A percentile compares a stretch with the other conserved stretches of the same genome.
Conservation (phyloP, 805 yeast species). For the Metschnikowia lachancei region DNA sequence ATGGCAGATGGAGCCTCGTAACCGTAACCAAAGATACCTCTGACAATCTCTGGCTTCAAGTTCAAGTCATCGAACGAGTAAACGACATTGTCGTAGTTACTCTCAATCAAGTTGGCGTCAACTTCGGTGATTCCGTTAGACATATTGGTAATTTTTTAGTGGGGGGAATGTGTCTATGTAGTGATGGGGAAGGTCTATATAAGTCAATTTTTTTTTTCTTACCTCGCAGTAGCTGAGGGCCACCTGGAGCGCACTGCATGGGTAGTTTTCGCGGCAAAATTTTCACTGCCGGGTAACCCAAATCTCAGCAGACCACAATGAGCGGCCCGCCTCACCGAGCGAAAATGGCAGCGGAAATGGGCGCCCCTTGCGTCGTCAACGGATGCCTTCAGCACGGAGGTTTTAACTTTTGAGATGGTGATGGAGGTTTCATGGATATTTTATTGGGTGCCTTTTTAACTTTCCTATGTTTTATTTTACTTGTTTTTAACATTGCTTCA, state of each 20-base stretch:
- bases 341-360: too few relatives aligned
- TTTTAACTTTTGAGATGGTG: too few relatives aligned
- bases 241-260: slow-evolving; percentile 11
- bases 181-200: slow-evolving; percentile 5
- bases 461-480: too few relatives aligned
- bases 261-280: slow-evolving; percentile 14
- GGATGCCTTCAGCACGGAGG: too few relatives aligned
- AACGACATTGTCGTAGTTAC: slow-evolving; percentile 92
- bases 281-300: slow-evolving; percentile 23
- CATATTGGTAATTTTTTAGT: slow-evolving; percentile 33
- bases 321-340: neutral
- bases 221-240: slow-evolving; percentile 7
- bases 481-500: too few relatives aligned
- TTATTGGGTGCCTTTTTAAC: too few relatives aligned
- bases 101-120: slow-evolving; percentile 79
- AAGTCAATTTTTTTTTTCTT: slow-evolving; percentile 14
- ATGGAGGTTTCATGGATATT: too few relatives aligned
- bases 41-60: slow-evolving; percentile 67
- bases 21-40: slow-evolving; percentile 78
- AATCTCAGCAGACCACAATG: neutral
- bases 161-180: slow-evolving; percentile 4
- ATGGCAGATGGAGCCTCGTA: slow-evolving; percentile 80
- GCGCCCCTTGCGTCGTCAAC: too few relatives aligned
- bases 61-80: slow-evolving; percentile 70
- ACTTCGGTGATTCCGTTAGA: slow-evolving; percentile 75